Percentiles rank a stretch among this genome's conserved stretches.
Conservation (phyloP, 139 green algal genomes). For the Chlorella sp. region DNA sequence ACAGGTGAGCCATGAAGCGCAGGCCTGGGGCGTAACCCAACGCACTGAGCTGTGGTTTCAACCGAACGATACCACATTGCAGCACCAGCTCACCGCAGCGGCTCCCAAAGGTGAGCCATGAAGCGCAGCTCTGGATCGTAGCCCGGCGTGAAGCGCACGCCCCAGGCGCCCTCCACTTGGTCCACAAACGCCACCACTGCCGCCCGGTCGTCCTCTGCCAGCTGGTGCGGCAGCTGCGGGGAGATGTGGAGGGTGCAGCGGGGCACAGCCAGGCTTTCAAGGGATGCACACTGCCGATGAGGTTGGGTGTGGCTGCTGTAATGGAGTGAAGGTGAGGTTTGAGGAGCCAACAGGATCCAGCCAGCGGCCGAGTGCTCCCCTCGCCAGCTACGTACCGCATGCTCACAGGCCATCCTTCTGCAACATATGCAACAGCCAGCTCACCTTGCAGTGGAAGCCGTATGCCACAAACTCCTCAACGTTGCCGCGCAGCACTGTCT, state of each 20-base stretch:
- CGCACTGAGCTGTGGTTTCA: constrained; percentile 32
- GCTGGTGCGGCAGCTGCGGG: constrained; percentile 13
- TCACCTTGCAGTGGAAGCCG: constrained; percentile 47
- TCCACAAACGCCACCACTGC: constrained; percentile 41
- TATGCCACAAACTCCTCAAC: constrained; percentile 66
- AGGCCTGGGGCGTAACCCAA: not conserved
- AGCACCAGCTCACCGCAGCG: not conserved
- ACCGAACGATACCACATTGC: no score
- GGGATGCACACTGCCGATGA: no score
- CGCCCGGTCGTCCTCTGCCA: constrained; percentile 17
- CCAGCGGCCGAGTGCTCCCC: no score
- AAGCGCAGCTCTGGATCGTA: constrained; percentile 46
- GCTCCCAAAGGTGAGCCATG: constrained; percentile 58
- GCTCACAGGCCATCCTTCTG: no score
- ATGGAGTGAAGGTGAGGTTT: no score
- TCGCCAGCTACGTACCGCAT: no score
- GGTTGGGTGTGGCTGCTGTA: no score
- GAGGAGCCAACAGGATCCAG: no score
- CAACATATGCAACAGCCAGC: no score
- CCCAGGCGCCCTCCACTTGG: constrained; percentile 43
- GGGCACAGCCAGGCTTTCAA: no score
- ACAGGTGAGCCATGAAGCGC: constrained; percentile 49
- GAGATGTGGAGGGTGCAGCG: not conserved
- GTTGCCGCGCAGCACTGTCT: constrained; percentile 16
- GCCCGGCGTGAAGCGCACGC: constrained; percentile 44